Conservation (phyloP, 371 early-diverging fungal genomes). For the Mucor indicus region DNA sequence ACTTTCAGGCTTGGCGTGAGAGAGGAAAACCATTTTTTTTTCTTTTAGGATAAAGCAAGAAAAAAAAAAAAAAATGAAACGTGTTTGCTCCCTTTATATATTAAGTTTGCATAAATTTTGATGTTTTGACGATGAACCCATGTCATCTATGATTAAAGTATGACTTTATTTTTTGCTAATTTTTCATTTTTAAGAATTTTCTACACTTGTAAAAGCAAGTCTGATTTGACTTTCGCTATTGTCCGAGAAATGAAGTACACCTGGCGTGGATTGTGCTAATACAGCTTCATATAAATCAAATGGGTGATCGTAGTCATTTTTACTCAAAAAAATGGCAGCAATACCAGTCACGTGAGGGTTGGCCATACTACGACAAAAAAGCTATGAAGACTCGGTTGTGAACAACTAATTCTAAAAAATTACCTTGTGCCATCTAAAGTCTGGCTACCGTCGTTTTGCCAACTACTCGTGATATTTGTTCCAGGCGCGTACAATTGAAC, state of each 20-base stretch:
- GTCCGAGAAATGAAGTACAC: too few species aligned
- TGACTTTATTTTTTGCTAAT: too few species aligned
- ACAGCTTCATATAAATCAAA: slow-evolving; percentile 22
- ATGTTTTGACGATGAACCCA: too few species aligned
- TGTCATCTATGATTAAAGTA: too few species aligned
- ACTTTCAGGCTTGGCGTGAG: slow-evolving; percentile 23
- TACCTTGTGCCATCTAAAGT: slow-evolving; percentile 66
- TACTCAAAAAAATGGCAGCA: slow-evolving; percentile 39
- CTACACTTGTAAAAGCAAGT: too few species aligned
- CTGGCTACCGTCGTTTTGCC: slow-evolving; percentile 34
- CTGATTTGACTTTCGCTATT: too few species aligned
- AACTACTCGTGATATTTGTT: slow-evolving; percentile 46
- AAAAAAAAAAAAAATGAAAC: background rate
- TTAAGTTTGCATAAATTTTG: too few species aligned
- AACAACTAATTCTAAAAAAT: background rate
- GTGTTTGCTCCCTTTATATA: too few species aligned
- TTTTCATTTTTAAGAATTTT: too few species aligned
- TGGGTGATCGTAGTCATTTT: slow-evolving; percentile 9
- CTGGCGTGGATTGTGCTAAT: slow-evolving; percentile 10
- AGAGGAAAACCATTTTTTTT: slow-evolving; percentile 27
- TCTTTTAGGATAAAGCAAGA: background rate
- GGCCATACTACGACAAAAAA: slow-evolving; percentile 53
- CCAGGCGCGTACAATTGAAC: slow-evolving; percentile 61
- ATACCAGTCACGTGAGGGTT: slow-evolving; percentile 66
- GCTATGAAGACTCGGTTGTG: background rate